Conservation (phyloP, 176 grass and related monocot species). For the Oryza glumipatula region DNA sequence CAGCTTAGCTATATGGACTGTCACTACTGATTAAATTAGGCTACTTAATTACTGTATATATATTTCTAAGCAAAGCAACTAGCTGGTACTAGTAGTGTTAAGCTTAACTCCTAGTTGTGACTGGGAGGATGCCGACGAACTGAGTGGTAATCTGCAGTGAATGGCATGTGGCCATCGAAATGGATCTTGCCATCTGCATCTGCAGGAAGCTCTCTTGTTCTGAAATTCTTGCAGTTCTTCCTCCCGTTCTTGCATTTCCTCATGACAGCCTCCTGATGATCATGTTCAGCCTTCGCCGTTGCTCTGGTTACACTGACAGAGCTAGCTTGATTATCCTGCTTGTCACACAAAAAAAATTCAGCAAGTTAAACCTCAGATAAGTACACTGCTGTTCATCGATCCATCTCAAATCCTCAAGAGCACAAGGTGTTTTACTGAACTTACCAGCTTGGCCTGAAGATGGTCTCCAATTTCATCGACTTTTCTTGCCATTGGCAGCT, state of each 20-base stretch:
- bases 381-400: too few species aligned
- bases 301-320: too few species aligned
- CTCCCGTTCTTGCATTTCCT: slow-evolving; percentile 7
- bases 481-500: not conserved
- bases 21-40: not conserved
- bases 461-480: not conserved
- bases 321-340: too few species aligned
- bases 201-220: slow-evolving; percentile 19
- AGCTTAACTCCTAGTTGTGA: slow-evolving; percentile 56
- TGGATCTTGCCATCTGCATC: not conserved
- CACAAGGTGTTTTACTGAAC: too few species aligned
- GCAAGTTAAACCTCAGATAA: too few species aligned
- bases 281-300: not conserved
- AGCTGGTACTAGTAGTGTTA: not conserved
- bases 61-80: not conserved
- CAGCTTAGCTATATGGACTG: not conserved
- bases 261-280: not conserved
- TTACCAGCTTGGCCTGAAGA: not conserved
- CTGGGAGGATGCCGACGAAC: slow-evolving; percentile 54
- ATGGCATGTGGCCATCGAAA: slow-evolving; percentile 52
- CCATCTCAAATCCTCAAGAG: too few species aligned
- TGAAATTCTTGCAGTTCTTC: slow-evolving; percentile 33
- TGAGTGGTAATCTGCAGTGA: slow-evolving; percentile 70
- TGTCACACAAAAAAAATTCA: too few species aligned
- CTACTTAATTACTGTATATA: not conserved